Percentiles rank a stretch among this genome's conserved stretches.
These are phyloP conservation scores for Pichia sporocuriosa DNA, from an alignment of 805 yeast species.

Conservation along the genomic window DNA sequence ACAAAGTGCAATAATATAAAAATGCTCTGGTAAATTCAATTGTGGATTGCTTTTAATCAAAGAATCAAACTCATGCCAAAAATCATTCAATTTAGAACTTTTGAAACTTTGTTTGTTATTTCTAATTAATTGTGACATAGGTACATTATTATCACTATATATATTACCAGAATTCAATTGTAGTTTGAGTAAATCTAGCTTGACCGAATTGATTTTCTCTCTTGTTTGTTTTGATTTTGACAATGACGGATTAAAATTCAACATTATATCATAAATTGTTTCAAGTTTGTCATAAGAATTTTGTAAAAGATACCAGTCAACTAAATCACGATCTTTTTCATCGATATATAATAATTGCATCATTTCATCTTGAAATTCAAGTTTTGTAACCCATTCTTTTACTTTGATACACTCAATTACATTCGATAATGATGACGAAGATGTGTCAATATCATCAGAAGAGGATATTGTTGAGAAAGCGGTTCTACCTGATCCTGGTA, in stretches of 20 bases:
- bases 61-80: constrained; percentile 28
- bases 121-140: constrained; percentile 4
- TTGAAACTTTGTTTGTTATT: neutral
- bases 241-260: constrained; percentile 12
- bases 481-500: neutral
- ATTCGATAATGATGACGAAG: neutral
- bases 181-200: no score
- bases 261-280: constrained; percentile 19
- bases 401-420: constrained; percentile 10
- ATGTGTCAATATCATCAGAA: neutral
- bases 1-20: constrained; percentile 33
- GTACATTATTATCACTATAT: neutral
- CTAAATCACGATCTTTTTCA: constrained; percentile 4
- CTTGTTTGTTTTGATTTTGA: constrained; percentile 10
- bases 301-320: constrained; percentile 12
- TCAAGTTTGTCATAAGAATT: constrained; percentile 10
- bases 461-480: no score
- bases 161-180: no score
- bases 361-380: constrained; percentile 16
- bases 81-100: neutral
- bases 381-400: neutral
- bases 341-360: constrained; percentile 10
- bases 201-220: neutral
- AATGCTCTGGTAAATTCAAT: constrained; percentile 34
- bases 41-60: constrained; percentile 30